A percentile compares a stretch with the other conserved stretches of the same genome.
Conservation (phyloP, 2,329 filamentous ascomycete species). For the Arthrobotrys pseudoclavata region DNA sequence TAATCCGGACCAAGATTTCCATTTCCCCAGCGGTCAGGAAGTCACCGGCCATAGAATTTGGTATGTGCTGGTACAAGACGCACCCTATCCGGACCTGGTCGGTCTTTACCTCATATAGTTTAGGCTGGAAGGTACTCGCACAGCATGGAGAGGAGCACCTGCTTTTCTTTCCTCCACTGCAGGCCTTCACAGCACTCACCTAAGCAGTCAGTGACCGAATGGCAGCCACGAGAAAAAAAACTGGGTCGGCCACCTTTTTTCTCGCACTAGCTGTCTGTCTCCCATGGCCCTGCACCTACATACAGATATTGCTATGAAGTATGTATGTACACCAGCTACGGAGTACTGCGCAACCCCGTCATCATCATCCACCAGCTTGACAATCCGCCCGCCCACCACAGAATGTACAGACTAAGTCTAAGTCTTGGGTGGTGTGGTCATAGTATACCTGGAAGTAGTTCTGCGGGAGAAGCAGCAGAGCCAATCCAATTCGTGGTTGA, state of each 20-base stretch:
- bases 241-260: constrained; percentile 59
- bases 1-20: constrained; percentile 59
- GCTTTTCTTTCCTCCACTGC: constrained; percentile 42
- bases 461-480: constrained; percentile 27
- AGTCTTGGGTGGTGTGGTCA: background rate
- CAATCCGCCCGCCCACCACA: background rate
- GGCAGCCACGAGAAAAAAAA: constrained; percentile 35
- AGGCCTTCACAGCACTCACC: constrained; percentile 7
- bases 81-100: constrained; percentile 53
- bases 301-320: background rate
- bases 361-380: constrained; percentile 30
- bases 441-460: constrained; percentile 4
- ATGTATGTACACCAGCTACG: constrained; percentile 12
- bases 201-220: constrained; percentile 31
- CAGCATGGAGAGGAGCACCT: constrained; percentile 59
- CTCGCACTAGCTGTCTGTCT: constrained; percentile 49
- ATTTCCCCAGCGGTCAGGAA: constrained; percentile 37
- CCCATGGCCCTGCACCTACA: background rate
- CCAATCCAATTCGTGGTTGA: constrained; percentile 47
- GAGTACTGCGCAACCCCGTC: constrained; percentile 56
- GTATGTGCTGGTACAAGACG: constrained; percentile 56
- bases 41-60: constrained; percentile 48
- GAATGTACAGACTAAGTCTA: constrained; percentile 1
- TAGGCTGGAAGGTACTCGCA: constrained; percentile 53
- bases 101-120: constrained; percentile 51